Evolutionary conservation across 257 asterid genomes (phyloP), one percentile per base, ranked within the genome.

Genomic region (Lycium ferocissimum): DNA sequence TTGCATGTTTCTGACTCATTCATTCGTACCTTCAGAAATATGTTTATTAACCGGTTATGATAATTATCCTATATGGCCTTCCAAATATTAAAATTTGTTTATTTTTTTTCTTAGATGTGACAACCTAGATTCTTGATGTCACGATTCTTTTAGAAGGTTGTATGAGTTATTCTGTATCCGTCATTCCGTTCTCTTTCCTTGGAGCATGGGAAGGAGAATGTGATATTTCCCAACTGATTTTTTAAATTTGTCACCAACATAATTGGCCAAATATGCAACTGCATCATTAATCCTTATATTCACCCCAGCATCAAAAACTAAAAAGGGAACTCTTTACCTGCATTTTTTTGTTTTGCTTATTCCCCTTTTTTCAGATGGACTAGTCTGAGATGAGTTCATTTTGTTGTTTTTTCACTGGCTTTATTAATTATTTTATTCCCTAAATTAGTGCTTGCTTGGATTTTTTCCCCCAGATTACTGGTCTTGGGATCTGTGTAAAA

Each of bases 401-500:
- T 38, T 20, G 26, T 47, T 81, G 13, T 18, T 81, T 81, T 62
- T 43, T 81, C 82, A 78, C 82, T 53, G 35, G 45, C 61, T 14
- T 62, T 49, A 63, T 40, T 81, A 61, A 20, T 38, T 81, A 20
- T 20, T 2, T 47, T 78, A 26, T 71, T 81, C 11, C 54, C n/a
- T 73, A 84, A 11, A 69, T 4, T 33, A 49, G 1, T 43, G 3
- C 69, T 43, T 20, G 54, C 85, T 67, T 80, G 85, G 26, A 26
- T n/a, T 85, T 5, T 20, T 51, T 20, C 45, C 82, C 58, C 81
- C 93, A 97, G 99, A 96, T 94, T 84, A 92, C 91, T 38, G 99
- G 99, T 85, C 98, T 95, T 86, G 93, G 88, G 78, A 88, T 97
- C 54, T 88, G 92, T 9, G 96, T 92, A 86, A 94, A 93, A 87